Base-by-base conservation (phyloP, 495 filamentous ascomycete species). In the Tuber magnatum region DNA sequence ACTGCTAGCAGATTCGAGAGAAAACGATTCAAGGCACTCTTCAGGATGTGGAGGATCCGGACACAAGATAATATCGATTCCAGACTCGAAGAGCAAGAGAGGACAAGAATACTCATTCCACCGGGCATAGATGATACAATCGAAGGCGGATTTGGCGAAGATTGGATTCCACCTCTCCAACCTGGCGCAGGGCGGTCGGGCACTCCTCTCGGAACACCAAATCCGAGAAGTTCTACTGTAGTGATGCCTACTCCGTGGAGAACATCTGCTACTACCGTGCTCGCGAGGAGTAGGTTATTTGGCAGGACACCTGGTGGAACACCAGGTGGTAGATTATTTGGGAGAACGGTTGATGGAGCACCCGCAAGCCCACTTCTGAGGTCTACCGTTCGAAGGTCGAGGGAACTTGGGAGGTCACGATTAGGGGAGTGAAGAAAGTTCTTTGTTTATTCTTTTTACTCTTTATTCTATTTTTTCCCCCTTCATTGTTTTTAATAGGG, bases 1-100 rank as follows among this genome's bases (percentile, higher is more conserved):
- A 80, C 51, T 2, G 76, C 71, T 6, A 38, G 51, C 3, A 75
- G 69, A 40, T 76, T 78, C 38, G 48, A 79, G 24, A 74, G 68
- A 35, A 77, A 72, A 35, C 76, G 76, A 24, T 75, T 71, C 28
- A 74, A 72, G 74, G 65, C 70, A 16, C 18, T 81, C 10, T 74
- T 81, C 38, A 74, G 77, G 56, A 56, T 43, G n/a, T 81, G 80
- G 80, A 75, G 68, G 68, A 35, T 65, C 28, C 56, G 56, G 56
- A 20, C 56, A 65, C 56, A 32, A 35, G 56, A 65, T 35, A 35
- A 35, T 20, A 65, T 65, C 32, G 70, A 79, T 24, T 72, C 72
- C 3, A 77, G 76, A 35, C 9, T 44, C n/a, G 77, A 79, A 28
- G 74, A 68, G 40, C 40, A 71, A 5, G 42, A 73, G 56, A 51